Evolutionary conservation across 345 rosid species (phyloP), one percentile per base, ranked within the genome.

Genomic region (Sisymbrium irio): DNA sequence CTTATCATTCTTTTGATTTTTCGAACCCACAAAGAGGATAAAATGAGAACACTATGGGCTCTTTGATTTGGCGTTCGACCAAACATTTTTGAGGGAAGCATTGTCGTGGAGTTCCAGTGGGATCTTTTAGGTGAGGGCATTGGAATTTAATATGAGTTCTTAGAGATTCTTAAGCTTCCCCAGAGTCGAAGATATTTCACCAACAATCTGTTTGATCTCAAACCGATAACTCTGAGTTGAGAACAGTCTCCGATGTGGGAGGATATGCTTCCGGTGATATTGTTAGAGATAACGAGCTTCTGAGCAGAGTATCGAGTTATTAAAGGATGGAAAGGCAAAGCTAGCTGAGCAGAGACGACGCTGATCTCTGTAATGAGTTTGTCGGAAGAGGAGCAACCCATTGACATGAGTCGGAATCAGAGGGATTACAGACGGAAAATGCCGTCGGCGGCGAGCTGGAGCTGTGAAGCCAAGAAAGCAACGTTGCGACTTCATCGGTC

Each of bases 121-220:
- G 54, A 93, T 88, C 45, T 72, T 76, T 53, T 85, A 86, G 6
- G 93, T 85, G 62, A 94, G 82, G 57, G 71, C 83, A 64, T 94
- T 91, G 42, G 95, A 89, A 73, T 87, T 88, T 72, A 94, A 72
- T 74, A 80, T 61, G 74, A 94, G 85, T 78, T 82, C 82, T 74
- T 84, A 83, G 51, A 94, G 89, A 67, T 83, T 79, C 75, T 62
- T 60, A 42, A 94, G 86, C 77, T 84, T 88, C 37, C 97, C 92
- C 3, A 94, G 77, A 54, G 86, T 80, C 9, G 93, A 71, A 59
- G 98, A 93, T 28, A 94, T 75, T 18, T 73, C 71, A 51, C 97
- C 98, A 42, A 86, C 84, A 18, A 91, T 75, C 89, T 79, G 71
- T 85, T 88, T 32, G 86, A 83, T 67, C 88, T 94, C 35, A 94